Evolutionary conservation across 1,284 basidiomycete species (phyloP).

Genomic region (Mycena citricolor): DNA sequence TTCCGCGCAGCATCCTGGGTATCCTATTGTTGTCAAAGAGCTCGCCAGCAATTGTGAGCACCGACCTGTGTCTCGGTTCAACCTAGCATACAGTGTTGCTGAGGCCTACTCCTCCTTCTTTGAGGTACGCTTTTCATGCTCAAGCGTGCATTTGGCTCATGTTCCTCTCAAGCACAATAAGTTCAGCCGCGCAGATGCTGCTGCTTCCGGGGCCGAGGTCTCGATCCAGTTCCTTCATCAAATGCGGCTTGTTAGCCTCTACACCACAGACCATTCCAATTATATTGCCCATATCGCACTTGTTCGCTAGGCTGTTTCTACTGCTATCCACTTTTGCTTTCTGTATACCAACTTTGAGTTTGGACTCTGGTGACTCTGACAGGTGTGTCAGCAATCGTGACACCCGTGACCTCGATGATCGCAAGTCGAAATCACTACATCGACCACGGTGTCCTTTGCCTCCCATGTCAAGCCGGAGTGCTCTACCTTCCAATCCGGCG

Average conservation of each 20-base stretch:
- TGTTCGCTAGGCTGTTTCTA: no score
- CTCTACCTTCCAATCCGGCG: conserved; percentile 13
- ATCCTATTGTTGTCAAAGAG: conserved; percentile 11
- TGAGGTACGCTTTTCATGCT: conserved; percentile 1
- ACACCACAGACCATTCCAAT: conserved; percentile 14
- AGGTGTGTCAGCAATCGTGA: neutral
- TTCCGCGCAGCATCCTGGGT: conserved; percentile 21
- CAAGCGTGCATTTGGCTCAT: no score
- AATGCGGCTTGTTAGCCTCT: conserved; percentile 19
- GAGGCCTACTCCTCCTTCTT: conserved; percentile 19
- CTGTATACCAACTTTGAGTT: no score
- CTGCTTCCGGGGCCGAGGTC: neutral
- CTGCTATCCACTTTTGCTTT: no score
- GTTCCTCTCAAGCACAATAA: neutral
- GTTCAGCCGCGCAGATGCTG: conserved; percentile 4
- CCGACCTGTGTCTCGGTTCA: conserved; percentile 20
- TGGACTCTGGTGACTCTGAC: no score
- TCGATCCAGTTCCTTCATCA: conserved; percentile 12
- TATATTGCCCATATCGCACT: conserved; percentile 20
- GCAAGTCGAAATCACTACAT: no score
- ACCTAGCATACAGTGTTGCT: conserved; percentile 17
- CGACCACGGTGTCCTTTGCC: neutral
- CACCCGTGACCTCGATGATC: conserved; percentile 2
- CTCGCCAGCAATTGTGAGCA: conserved; percentile 18
- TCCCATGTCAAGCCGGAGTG: conserved; percentile 11